Evolutionary conservation across 2,329 filamentous ascomycete species (phyloP), one percentile per base, ranked within the genome.

Genomic region (Calonectria naviculata): DNA sequence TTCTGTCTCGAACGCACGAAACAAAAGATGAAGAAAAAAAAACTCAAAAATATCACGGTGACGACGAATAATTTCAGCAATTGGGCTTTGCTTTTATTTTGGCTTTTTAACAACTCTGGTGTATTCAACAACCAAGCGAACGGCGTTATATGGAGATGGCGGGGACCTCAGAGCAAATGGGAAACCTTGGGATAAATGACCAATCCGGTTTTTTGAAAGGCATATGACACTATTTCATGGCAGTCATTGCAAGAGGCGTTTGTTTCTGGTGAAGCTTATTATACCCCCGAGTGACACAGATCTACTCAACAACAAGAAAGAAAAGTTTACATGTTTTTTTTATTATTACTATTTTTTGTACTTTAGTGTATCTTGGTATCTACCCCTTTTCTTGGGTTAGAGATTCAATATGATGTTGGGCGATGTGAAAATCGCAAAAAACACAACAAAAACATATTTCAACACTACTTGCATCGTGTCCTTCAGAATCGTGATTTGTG

Each of bases 241-340:
- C 24, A 24, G 62, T 67, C 62, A 68, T 63, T 75, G 54, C 65
- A 75, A 34, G 71, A n/a, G 81, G 81, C 78, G 81, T 84, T 84
- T 86, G 82, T 82, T 84, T 85, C 83, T 85, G 84, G 84, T 85
- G 84, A 85, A 85, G 75, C 78, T 78, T 76, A 78, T 81, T 85
- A 85, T 83, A 85, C 84, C 84, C 83, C 82, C 79, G 73, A 72
- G 62, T 68, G 54, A 65, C 31, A 58, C 52, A 61, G 38, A 66
- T 21, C 77, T 68, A 71, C 63, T 68, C 60, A 54, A 67, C 41
- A 70, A 28, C 58, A 66, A 62, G 62, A 71, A 68, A 68, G 64
- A 67, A 49, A 29, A 58, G 52, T 58, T 41, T 63, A 46, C 24
- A 34, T 56, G 29, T 60, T 42, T 42, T 52, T 60, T 68, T 47